phyloP scores from a whole-genome alignment of 2,329 filamentous ascomycete species.

The Bipolaris gigantea region DNA sequence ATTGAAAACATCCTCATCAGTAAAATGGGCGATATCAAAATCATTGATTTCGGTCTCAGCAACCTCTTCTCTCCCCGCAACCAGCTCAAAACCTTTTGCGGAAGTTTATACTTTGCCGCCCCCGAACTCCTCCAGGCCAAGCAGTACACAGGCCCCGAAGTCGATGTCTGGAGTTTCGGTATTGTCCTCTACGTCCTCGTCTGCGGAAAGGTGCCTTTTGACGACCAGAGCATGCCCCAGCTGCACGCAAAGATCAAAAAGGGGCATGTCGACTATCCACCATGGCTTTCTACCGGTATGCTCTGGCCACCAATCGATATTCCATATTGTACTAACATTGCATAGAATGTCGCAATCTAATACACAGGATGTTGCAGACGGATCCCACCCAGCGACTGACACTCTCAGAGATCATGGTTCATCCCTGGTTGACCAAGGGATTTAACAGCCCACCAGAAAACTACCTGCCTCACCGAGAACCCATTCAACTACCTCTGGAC shows the following conservation, averaged over 20 bases:
- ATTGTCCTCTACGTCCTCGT: slow-evolving; percentile 97
- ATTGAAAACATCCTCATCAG: slow-evolving; percentile 99
- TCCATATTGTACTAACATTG: slow-evolving; percentile 4
- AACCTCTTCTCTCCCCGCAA: slow-evolving; percentile 87
- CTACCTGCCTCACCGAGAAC: slow-evolving; percentile 79
- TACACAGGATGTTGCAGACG: slow-evolving; percentile 93
- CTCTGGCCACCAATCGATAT: slow-evolving; percentile 8
- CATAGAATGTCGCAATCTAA: slow-evolving; percentile 87
- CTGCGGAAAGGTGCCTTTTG: slow-evolving; percentile 96
- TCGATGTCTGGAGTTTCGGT: slow-evolving; percentile 98
- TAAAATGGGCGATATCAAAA: slow-evolving; percentile 98
- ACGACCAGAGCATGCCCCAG: slow-evolving; percentile 98
- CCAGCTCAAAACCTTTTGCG: slow-evolving; percentile 94
- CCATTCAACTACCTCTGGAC: slow-evolving; percentile 82
- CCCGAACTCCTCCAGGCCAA: slow-evolving; percentile 91
- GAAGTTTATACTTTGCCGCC: slow-evolving; percentile 95
- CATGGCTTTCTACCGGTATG: slow-evolving; percentile 86
- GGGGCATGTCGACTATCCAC: slow-evolving; percentile 91
- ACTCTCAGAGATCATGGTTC: slow-evolving; percentile 87
- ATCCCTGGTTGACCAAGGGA: slow-evolving; percentile 95
- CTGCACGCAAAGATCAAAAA: slow-evolving; percentile 99
- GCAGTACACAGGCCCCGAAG: slow-evolving; percentile 93
- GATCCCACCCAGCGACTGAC: slow-evolving; percentile 85
- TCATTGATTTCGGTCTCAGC: slow-evolving; percentile 97
- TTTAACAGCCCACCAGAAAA: slow-evolving; percentile 87